Evolutionary conservation across 495 filamentous ascomycete species (phyloP), one percentile per base, ranked within the genome.

Genomic region (Annulohypoxylon nitens): DNA sequence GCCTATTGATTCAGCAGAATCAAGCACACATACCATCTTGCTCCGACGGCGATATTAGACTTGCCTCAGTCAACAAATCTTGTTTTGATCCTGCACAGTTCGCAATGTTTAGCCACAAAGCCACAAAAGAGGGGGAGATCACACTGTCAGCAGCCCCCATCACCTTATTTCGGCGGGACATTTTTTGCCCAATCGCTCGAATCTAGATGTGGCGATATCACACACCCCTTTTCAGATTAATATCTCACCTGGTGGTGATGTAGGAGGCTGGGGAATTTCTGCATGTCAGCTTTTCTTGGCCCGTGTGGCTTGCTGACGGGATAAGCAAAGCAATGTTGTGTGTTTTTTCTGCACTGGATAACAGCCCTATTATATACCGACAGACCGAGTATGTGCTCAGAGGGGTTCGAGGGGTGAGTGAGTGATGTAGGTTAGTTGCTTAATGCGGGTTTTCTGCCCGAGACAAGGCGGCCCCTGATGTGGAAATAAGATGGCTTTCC

Each of bases 401-500:
- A 57, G 2, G 14, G 12, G 10, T 6, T 30, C 30, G 30, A 30
- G 25, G 8, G 20, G 16, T 12, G 20, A 23, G 20, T 23, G 20
- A 23, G 20, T 0, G 43, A 12, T 23, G 20, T 50, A 23, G 45
- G 45, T 50, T 14, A 6, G 16, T 14, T 47, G 45, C 45, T 50
- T 2, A 50, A 7, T 43, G 45, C 45, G 20, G 25, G 3, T 16
- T 54, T 8, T 53, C n/a, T 50, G 45, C 45, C 41, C 14, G 43
- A 51, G 45, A 59, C 55, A 59, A 14, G 12, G 20, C 20, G 10
- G n/a, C 41, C 25, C 18, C 25, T 5, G 36, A n/a, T 59, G 64
- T 41, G 55, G 64, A 61, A 55, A 68, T 61, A 45, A 67, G 55
- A 51, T 51, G 64, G 55, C 55, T 61, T 61, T 53, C 16, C 30